phyloP scores from a whole-genome alignment of 2,329 filamentous ascomycete species.

The Penicillium griseofulvum region DNA sequence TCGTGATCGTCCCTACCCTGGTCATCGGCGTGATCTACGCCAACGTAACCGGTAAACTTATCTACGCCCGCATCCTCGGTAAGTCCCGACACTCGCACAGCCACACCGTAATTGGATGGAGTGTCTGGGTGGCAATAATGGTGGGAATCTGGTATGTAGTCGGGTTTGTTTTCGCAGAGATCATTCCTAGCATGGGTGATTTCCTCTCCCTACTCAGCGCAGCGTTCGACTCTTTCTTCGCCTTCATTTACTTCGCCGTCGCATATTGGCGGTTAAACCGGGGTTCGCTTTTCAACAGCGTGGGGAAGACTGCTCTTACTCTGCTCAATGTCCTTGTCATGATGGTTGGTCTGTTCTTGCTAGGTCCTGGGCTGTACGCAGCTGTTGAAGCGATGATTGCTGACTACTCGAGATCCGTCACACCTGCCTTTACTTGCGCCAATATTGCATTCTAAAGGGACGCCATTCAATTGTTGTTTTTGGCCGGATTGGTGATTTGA shows the following conservation, averaged over 20 bases:
- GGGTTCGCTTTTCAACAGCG: conserved; percentile 39
- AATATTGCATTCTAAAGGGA: conserved; percentile 47
- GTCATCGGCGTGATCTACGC: conserved; percentile 53
- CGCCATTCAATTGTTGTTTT: too few species aligned
- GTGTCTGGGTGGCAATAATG: conserved; percentile 46
- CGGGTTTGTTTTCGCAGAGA: conserved; percentile 50
- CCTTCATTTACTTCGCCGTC: conserved; percentile 52
- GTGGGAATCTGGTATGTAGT: conserved; percentile 44
- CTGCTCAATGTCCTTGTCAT: conserved; percentile 49
- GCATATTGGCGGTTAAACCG: conserved; percentile 50
- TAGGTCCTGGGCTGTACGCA: conserved; percentile 54
- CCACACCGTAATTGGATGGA: conserved; percentile 50
- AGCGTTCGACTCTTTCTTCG: conserved; percentile 52
- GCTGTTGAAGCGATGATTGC: conserved; percentile 53
- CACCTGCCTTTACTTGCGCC: conserved; percentile 51
- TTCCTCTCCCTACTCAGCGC: conserved; percentile 50
- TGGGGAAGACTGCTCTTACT: conserved; percentile 42
- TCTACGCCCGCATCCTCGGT: conserved; percentile 47
- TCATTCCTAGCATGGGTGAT: conserved; percentile 52
- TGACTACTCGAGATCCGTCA: conserved; percentile 47
- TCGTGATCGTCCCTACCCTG: conserved; percentile 52
- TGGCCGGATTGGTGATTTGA: neutral
- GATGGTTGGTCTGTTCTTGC: conserved; percentile 48
- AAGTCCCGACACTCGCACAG: conserved; percentile 47
- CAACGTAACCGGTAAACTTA: conserved; percentile 50